Percentiles rank a stretch among this genome's conserved stretches.
phyloP scores from a whole-genome alignment of 2,329 filamentous ascomycete genomes.

The Zasmidium angulare region DNA sequence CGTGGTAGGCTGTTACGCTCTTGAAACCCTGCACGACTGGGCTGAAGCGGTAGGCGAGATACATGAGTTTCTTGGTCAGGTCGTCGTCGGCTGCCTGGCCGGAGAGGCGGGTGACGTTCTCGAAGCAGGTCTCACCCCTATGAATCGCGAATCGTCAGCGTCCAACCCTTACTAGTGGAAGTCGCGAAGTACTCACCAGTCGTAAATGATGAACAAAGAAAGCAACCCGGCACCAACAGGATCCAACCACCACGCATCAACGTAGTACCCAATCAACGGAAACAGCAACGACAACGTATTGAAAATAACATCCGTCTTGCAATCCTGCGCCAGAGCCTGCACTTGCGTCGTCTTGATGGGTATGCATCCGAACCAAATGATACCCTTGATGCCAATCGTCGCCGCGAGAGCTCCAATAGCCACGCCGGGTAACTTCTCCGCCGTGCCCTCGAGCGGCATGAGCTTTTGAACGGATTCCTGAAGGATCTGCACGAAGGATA shows the following conservation, averaged over 20 bases:
- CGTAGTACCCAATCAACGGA: conserved; percentile 59
- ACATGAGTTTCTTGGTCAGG: conserved; percentile 58
- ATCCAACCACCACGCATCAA: conserved; percentile 67
- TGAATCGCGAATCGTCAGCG: background rate
- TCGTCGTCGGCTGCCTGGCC: conserved; percentile 57
- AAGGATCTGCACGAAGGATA: conserved; percentile 61
- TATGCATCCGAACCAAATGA: conserved; percentile 60
- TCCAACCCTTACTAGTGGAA: no score
- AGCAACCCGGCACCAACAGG: conserved; percentile 61
- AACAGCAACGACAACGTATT: conserved; percentile 64
- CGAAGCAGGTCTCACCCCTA: conserved; percentile 50
- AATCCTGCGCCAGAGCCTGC: conserved; percentile 63
- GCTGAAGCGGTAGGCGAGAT: conserved; percentile 52
- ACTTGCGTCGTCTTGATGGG: conserved; percentile 64
- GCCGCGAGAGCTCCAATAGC: conserved; percentile 59
- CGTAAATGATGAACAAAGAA: conserved; percentile 67
- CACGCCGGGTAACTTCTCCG: conserved; percentile 52
- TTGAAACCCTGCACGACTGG: conserved; percentile 40
- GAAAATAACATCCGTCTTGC: conserved; percentile 64
- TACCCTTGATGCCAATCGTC: conserved; percentile 60
- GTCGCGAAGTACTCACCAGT: conserved; percentile 53
- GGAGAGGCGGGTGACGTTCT: conserved; percentile 59
- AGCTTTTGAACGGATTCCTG: conserved; percentile 61
- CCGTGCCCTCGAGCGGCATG: conserved; percentile 49
- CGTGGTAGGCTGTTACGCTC: conserved; percentile 55